Evolutionary conservation across 495 filamentous ascomycete genomes (phyloP), one percentile per base, ranked within the genome.

Genomic region (Glonium stellatum): DNA sequence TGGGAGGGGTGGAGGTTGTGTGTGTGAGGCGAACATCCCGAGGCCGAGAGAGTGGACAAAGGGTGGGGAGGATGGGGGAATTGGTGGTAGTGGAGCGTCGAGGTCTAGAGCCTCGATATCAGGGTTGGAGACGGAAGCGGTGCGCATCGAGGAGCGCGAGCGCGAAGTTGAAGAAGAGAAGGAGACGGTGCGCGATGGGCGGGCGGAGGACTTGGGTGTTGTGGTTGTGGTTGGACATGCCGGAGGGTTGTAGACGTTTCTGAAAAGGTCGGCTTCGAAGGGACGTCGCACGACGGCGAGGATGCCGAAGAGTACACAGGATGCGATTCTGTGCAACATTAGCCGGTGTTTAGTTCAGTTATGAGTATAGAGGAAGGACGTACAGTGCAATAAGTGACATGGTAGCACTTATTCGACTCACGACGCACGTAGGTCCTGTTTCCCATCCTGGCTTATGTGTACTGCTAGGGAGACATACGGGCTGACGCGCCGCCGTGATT

Each of bases 371-470:
- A n/a, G 42, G 19, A 36, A 12, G 15, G 25, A 46, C 59, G 13
- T 63, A 69, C 67, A 67, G 50, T n/a, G 61, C 61, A 46, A 69
- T 55, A 21, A 67, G 25, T 11, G 64, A 55, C 6, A 69, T 42
- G 19, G 54, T 39, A 23, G 59, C 55, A 31, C 58, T 59, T 25
- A 55, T 18, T 6, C 61, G 57, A 19, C 57, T 55, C 10, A 58
- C 58, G 11, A 53, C 12, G 48, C 67, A 69, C 0, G 61, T 55
- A n/a, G 54, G 47, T 15, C 64, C 64, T 15, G 49, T 44, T 31
- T 65, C 54, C 67, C 67, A 69, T 9, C 55, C 54, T 8, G 27
- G 2, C 23, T 47, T 41, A 9, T 37, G 51, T 9, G 44, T 22
- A 5, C 21, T 50, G 10, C 27, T 46, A 41, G 57, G 46, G n/a